Evolutionary conservation across 73 alveolate species (phyloP).

Genomic region (Effrenium voratum): DNA sequence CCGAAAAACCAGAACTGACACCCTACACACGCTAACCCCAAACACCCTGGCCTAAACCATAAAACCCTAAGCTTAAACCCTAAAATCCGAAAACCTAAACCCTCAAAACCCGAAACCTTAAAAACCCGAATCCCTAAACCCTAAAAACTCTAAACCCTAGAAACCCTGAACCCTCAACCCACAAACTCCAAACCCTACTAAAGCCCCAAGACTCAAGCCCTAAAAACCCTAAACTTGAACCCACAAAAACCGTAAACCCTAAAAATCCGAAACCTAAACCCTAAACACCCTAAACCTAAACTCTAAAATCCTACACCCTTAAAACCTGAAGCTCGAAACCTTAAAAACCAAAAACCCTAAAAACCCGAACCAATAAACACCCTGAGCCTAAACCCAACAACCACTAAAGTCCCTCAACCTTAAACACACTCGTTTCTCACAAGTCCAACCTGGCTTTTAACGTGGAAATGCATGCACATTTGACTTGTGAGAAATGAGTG

Average conservation of each 20-base stretch:
- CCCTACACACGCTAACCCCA: not conserved
- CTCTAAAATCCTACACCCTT: not conserved
- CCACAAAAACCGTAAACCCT: not conserved
- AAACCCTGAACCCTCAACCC: not conserved
- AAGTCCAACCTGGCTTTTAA: not conserved
- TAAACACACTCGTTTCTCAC: not conserved
- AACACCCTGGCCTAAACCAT: not conserved
- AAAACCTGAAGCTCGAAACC: not conserved
- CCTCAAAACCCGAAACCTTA: too few relatives aligned
- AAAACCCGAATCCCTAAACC: not conserved
- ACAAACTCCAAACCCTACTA: not conserved
- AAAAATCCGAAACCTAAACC: not conserved
- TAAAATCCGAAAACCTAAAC: not conserved
- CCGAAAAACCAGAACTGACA: not conserved
- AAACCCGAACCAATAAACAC: too few relatives aligned
- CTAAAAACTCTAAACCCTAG: not conserved
- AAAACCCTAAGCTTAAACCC: not conserved
- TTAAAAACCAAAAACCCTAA: too few relatives aligned
- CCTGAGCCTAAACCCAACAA: too few relatives aligned
- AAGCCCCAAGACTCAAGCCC: not conserved
- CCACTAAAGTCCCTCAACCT: not conserved
- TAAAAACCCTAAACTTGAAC: not conserved
- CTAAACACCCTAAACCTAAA: not conserved
- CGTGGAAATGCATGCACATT: too few relatives aligned
- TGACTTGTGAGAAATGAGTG: too few relatives aligned